Conservation (phyloP, 192 early-diverging fungal species). For the Backusella liffmaniae region DNA sequence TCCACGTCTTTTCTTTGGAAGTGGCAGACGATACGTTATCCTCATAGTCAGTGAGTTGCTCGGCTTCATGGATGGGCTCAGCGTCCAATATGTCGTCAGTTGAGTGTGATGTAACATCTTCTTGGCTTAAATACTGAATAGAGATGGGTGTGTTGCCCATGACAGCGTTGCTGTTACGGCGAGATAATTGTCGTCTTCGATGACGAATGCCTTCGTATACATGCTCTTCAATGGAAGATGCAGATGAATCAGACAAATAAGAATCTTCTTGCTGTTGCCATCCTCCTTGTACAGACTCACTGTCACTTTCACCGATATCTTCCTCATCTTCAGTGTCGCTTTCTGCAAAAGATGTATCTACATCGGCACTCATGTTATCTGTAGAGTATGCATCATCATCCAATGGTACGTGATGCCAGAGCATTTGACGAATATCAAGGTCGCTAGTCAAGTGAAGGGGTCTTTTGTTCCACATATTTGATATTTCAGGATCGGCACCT, state of each 20-base stretch:
- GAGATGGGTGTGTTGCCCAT: not conserved
- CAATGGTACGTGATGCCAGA: slow-evolving; percentile 5
- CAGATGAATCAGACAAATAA: not conserved
- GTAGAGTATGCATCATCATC: slow-evolving; percentile 10
- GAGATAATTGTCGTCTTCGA: not conserved
- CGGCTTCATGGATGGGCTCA: slow-evolving; percentile 21
- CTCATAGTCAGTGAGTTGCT: slow-evolving; percentile 16
- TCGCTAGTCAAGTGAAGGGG: slow-evolving; percentile 14
- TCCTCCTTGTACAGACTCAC: not conserved
- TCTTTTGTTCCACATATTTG: slow-evolving; percentile 17
- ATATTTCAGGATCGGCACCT: slow-evolving; percentile 13
- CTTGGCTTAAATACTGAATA: slow-evolving; percentile 17
- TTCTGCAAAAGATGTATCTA: slow-evolving; percentile 14
- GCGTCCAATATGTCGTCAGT: slow-evolving; percentile 28
- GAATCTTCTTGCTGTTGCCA: not conserved
- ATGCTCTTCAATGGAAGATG: not conserved
- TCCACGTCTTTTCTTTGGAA: slow-evolving; percentile 24
- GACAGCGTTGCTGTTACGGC: not conserved
- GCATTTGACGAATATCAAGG: not conserved
- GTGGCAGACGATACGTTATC: not conserved
- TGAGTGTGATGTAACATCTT: slow-evolving; percentile 6
- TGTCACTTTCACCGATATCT: not conserved
- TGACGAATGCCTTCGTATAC: slow-evolving; percentile 3
- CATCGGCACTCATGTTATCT: slow-evolving; percentile 14
- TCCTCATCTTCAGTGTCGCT: not conserved